Percentiles rank a stretch among this genome's conserved stretches.
Evolutionary conservation across 768 basidiomycete genomes (phyloP).

Genomic region (Panaeolus cyanescens): DNA sequence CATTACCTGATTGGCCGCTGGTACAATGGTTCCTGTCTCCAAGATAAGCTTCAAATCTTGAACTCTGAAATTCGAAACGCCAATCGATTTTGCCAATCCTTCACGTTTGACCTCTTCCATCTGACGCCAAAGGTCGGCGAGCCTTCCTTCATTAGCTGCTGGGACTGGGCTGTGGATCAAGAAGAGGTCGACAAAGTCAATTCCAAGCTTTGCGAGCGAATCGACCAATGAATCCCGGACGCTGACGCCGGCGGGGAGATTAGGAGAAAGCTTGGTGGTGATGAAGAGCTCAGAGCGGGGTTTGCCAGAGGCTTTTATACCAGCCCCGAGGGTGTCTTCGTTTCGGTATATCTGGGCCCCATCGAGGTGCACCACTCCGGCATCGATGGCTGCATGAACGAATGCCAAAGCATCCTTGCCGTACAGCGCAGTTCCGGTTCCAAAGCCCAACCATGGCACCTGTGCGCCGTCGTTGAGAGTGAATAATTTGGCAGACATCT

Average conservation of each 20-base stretch:
- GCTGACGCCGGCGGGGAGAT: constrained; percentile 40
- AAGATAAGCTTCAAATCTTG: constrained; percentile 54
- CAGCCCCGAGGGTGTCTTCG: constrained; percentile 53
- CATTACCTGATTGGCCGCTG: constrained; percentile 71
- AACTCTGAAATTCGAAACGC: constrained; percentile 69
- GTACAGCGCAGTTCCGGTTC: constrained; percentile 59
- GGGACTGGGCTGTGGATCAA: constrained; percentile 55
- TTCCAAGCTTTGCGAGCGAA: constrained; percentile 54
- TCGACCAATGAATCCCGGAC: constrained; percentile 49
- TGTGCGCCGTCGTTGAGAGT: constrained; percentile 56
- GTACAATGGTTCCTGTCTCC: constrained; percentile 50
- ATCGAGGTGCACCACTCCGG: constrained; percentile 62
- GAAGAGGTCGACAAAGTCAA: constrained; percentile 64
- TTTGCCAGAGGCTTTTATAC: constrained; percentile 50
- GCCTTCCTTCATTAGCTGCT: constrained; percentile 35
- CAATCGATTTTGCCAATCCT: constrained; percentile 57
- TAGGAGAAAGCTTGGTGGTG: constrained; percentile 52
- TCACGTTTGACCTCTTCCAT: constrained; percentile 58
- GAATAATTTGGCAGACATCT: constrained; percentile 30
- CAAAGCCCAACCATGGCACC: constrained; percentile 62
- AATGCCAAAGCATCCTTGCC: constrained; percentile 41
- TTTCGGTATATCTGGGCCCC: constrained; percentile 64
- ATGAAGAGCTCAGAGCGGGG: constrained; percentile 59
- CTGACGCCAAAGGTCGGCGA: constrained; percentile 57
- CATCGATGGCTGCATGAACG: constrained; percentile 51